Evolutionary conservation across 2,329 filamentous ascomycete species (phyloP), one percentile per base, ranked within the genome.

Genomic region (Neurospora sp.): DNA sequence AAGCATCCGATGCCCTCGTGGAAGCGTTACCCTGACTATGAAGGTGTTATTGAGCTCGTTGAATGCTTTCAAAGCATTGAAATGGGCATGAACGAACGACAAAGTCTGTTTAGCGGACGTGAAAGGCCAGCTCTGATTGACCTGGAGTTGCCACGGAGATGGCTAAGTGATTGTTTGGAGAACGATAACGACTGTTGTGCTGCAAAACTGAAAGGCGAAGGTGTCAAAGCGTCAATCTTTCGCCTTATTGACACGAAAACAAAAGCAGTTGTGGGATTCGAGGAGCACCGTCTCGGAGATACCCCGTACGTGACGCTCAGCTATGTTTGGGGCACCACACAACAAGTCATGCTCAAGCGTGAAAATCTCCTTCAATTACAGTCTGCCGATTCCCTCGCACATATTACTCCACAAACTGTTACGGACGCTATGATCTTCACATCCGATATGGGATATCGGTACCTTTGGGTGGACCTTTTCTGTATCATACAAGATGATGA

Each of bases 241-340:
- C 43, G 43, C 19, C 43, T 52, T 1, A 52, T 52, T 1, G 43
- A 52, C 2, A 52, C 43, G 1, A 13, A 6, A 23, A 0, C 2
- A 1, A 52, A 13, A 1, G 9, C 43, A 3, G 1, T 52, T 23
- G 10, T 52, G 1, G 43, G 6, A 3, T 52, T 52, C 2, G 5
- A 7, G 10, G 4, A 52, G 10, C 43, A 52, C 0, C n/a, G 11
- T 7, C 43, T 52, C 7, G 9, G 9, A 11, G 2, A 39, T 7
- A 38, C 0, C 0, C 38, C 4, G 1, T 71, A 68, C 38, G 69
- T 46, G 38, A 58, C 66, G 6, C 68, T 68, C 33, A 70, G 38
- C 68, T 72, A 72, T 28, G 68, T 70, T 1, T 70, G 70, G 68
- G 70, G 70, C 6, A 17, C 39, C 1, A 40, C 58, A 10, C 17